phyloP scores from a whole-genome alignment of 345 rosid genomes.

The Luvunga scandens region DNA sequence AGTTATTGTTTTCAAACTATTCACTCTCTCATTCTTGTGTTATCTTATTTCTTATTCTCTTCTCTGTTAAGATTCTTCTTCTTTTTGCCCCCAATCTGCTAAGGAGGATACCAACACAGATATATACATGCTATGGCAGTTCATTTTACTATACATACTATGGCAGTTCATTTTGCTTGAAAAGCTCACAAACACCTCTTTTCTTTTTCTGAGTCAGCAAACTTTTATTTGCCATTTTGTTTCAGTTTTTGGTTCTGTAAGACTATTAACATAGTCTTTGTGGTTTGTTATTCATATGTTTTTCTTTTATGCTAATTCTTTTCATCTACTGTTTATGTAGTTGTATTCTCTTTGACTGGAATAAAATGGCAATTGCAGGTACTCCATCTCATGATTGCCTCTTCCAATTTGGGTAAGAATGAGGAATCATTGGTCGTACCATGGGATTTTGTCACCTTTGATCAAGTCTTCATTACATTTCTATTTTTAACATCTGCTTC shows the following conservation, averaged over 20 bases:
- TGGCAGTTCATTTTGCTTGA: background rate
- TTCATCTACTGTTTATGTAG: background rate
- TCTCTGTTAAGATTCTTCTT: background rate
- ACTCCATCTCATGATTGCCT: conserved; percentile 42
- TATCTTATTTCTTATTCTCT: background rate
- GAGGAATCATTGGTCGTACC: background rate
- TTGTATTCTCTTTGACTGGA: background rate
- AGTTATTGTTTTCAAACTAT: background rate
- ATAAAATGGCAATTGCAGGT: conserved; percentile 31
- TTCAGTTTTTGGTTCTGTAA: background rate
- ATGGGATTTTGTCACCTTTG: background rate
- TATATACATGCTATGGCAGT: background rate
- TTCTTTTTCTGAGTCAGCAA: background rate
- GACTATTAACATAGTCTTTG: background rate
- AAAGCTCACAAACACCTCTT: background rate
- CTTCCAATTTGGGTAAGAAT: conserved; percentile 43
- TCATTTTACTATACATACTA: background rate
- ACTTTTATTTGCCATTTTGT: background rate
- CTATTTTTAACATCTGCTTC: background rate
- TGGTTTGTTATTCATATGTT: background rate
- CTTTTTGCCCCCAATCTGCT: background rate
- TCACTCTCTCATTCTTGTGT: background rate
- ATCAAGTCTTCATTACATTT: background rate
- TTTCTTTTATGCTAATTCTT: background rate
- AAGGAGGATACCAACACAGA: background rate